Conservation (phyloP, 2,329 filamentous ascomycete species). For the Fusarium acutatum region DNA sequence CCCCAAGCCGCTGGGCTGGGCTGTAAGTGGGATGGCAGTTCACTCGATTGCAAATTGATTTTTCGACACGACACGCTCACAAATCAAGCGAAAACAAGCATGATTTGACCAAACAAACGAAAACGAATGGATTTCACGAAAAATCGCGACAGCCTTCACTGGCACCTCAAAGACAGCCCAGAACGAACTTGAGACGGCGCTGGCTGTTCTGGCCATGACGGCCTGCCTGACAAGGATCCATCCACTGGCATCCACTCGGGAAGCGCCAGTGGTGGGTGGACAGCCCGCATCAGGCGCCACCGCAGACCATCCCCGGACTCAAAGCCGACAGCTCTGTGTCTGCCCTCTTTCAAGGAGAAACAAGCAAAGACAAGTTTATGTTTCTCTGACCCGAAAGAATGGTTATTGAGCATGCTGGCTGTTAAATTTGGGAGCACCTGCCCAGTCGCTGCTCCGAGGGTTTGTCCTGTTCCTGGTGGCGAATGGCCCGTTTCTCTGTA, state of each 20-base stretch:
- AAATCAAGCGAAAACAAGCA: slow-evolving; percentile 6
- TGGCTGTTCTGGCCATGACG: slow-evolving; percentile 42
- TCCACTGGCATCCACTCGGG: slow-evolving; percentile 42
- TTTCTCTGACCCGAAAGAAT: slow-evolving; percentile 10
- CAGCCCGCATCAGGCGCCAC: slow-evolving; percentile 44
- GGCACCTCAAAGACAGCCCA: slow-evolving; percentile 26
- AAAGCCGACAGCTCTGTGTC: slow-evolving; percentile 40
- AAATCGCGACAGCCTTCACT: slow-evolving; percentile 26
- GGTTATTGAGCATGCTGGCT: neutral
- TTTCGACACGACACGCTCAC: neutral
- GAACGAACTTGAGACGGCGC: slow-evolving; percentile 39
- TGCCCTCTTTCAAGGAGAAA: slow-evolving; percentile 31
- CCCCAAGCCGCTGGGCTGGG: slow-evolving; percentile 23
- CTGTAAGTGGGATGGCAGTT: slow-evolving; percentile 22
- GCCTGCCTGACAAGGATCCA: slow-evolving; percentile 42
- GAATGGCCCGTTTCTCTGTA: slow-evolving; percentile 24
- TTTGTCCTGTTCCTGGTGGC: slow-evolving; percentile 15
- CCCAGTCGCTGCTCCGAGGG: neutral
- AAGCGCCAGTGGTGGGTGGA: slow-evolving; percentile 43
- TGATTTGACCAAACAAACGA: neutral
- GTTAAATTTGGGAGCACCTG: neutral
- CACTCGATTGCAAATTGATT: slow-evolving; percentile 1
- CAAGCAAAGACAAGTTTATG: slow-evolving; percentile 21
- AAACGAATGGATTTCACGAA: slow-evolving; percentile 16
- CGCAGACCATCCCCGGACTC: slow-evolving; percentile 41